These are phyloP conservation scores for Fusarium pilosicola DNA, from an alignment of 2,329 filamentous ascomycete genomes.

Conservation along the genomic window DNA sequence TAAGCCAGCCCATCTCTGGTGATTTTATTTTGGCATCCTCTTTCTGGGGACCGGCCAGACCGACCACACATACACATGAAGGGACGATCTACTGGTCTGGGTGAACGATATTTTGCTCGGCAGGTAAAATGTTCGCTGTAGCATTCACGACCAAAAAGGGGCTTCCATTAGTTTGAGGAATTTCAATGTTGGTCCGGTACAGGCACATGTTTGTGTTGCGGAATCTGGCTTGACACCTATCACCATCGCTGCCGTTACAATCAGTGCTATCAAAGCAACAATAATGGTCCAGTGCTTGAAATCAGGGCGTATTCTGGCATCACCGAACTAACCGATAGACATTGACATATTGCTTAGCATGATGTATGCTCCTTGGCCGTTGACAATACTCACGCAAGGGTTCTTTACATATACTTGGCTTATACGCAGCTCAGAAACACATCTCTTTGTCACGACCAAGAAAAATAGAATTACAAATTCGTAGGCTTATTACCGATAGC, in stretches of 20 bases:
- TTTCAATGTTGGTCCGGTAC: not conserved
- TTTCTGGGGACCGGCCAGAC: not conserved
- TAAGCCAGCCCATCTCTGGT: not conserved
- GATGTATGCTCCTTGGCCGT: not conserved
- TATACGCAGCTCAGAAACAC: not conserved
- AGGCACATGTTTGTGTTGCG: conserved; percentile 4
- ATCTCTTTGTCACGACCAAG: not conserved
- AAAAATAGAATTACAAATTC: not conserved
- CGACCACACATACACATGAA: not conserved
- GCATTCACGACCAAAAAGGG: not conserved
- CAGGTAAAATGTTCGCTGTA: not conserved
- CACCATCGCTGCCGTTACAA: not conserved
- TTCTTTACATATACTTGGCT: not conserved
- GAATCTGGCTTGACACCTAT: conserved; percentile 13
- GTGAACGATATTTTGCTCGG: not conserved
- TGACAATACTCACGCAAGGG: not conserved
- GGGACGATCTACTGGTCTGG: conserved; percentile 18
- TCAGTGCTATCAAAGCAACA: not conserved
- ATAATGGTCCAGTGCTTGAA: not conserved
- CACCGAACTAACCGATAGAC: conserved; percentile 7
- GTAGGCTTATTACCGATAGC: not conserved
- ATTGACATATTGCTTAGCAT: not conserved
- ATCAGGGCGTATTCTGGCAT: not conserved
- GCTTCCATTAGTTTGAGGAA: not conserved
- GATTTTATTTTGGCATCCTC: not conserved